Percentiles rank a stretch among this genome's conserved stretches.
Evolutionary conservation across 2,329 filamentous ascomycete species (phyloP).

Genomic region (Passalora sequoiae): DNA sequence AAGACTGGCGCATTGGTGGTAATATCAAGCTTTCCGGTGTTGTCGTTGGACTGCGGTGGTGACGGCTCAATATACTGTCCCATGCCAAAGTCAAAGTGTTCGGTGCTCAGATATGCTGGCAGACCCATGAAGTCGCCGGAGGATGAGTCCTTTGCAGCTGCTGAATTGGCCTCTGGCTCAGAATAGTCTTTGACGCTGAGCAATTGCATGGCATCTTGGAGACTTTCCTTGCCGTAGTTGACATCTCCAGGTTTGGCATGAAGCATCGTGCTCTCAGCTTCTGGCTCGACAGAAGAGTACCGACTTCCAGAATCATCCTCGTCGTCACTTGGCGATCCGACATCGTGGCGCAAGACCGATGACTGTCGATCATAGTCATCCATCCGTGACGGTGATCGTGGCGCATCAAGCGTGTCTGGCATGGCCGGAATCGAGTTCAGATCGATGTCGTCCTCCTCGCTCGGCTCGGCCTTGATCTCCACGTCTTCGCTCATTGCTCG

Average conservation of each 20-base stretch:
- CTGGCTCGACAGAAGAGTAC: constrained; percentile 44
- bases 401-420: constrained; percentile 45
- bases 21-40: constrained; percentile 22
- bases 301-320: constrained; percentile 53
- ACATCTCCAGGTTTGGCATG: constrained; percentile 15
- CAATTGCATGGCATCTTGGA: constrained; percentile 34
- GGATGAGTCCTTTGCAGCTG: constrained; percentile 11
- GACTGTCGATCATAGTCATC: constrained; percentile 43
- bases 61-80: constrained; percentile 50
- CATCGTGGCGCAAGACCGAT: constrained; percentile 53
- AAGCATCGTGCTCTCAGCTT: constrained; percentile 31
- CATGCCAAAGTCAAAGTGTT: constrained; percentile 52
- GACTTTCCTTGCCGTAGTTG: constrained; percentile 29
- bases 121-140: constrained; percentile 29
- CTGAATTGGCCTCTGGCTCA: constrained; percentile 20
- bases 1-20: constrained; percentile 19
- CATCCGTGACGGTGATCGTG: constrained; percentile 44
- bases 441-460: constrained; percentile 56
- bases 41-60: constrained; percentile 32
- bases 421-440: constrained; percentile 57
- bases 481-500: constrained; percentile 61
- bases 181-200: constrained; percentile 34
- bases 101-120: constrained; percentile 39
- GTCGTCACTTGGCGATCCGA: constrained; percentile 34
- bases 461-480: constrained; percentile 61